phyloP scores from a whole-genome alignment of 2,329 filamentous ascomycete species.

The Hirsutella thompsonii region DNA sequence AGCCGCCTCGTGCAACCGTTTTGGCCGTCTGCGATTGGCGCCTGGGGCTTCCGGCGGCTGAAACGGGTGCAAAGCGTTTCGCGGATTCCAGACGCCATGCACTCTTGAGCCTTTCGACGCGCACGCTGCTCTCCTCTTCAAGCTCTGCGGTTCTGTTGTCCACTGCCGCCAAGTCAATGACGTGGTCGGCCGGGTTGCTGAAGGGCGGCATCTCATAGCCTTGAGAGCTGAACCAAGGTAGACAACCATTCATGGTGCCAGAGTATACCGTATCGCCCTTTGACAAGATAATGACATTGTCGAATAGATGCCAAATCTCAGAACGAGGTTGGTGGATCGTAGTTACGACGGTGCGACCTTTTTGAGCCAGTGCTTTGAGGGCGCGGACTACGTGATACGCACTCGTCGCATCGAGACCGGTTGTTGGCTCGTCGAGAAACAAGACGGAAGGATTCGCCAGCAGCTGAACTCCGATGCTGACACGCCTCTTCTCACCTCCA shows the following conservation, averaged over 20 bases:
- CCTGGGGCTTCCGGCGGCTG: constrained; percentile 1
- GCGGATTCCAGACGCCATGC: constrained; percentile 39
- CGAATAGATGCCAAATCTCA: constrained; percentile 69
- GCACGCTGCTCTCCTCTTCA: constrained; percentile 43
- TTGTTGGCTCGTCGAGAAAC: constrained; percentile 70
- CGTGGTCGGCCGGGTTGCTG: constrained; percentile 65
- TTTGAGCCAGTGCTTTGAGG: constrained; percentile 52
- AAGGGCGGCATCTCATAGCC: constrained; percentile 55
- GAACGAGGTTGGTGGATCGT: constrained; percentile 69
- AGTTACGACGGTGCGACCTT: constrained; percentile 58
- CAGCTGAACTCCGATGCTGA: constrained; percentile 66
- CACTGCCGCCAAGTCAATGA: constrained; percentile 62
- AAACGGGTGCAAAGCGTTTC: constrained; percentile 12
- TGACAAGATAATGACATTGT: constrained; percentile 56
- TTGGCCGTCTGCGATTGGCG: constrained; percentile 11
- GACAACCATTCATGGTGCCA: constrained; percentile 41
- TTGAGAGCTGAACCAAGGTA: constrained; percentile 49
- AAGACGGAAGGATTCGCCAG: constrained; percentile 67
- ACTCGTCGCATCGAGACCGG: constrained; percentile 64
- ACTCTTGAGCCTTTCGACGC: constrained; percentile 47
- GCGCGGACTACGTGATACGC: constrained; percentile 63
- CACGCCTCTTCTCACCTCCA: constrained; percentile 65
- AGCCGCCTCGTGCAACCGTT: constrained; percentile 33
- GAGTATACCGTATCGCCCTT: constrained; percentile 57
- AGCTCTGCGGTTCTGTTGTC: constrained; percentile 58